phyloP scores from a whole-genome alignment of 306 rosid species.

The Rubus idaeus region DNA sequence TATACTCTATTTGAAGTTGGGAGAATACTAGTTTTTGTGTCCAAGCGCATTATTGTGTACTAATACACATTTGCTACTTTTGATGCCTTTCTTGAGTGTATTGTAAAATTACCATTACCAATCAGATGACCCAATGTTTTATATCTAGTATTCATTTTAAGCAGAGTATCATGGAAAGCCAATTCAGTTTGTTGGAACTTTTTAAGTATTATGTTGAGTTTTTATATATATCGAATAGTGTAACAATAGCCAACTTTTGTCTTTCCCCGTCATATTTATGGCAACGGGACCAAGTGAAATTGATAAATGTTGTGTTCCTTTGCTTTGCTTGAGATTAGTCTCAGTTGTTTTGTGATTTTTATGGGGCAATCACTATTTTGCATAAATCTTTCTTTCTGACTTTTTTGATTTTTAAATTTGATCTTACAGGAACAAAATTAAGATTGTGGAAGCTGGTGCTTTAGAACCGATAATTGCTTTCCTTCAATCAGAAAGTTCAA shows the following conservation, averaged over 20 bases:
- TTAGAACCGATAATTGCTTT: conserved; percentile 74
- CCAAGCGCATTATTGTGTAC: neutral
- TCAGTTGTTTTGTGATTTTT: neutral
- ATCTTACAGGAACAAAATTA: conserved; percentile 78
- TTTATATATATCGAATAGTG: too few relatives aligned
- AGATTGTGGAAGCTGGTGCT: conserved; percentile 88
- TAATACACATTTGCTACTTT: neutral
- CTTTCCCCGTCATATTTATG: neutral
- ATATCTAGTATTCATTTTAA: too few relatives aligned
- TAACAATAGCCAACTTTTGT: neutral
- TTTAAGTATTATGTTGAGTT: too few relatives aligned
- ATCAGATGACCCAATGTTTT: too few relatives aligned
- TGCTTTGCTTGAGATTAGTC: neutral
- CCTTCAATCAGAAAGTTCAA: conserved; percentile 61
- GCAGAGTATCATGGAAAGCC: too few relatives aligned
- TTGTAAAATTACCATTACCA: neutral
- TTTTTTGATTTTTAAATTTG: neutral
- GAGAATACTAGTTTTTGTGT: neutral
- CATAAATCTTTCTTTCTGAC: neutral
- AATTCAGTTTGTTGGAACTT: too few relatives aligned
- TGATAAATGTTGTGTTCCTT: neutral
- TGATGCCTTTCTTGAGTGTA: neutral
- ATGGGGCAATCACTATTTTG: neutral
- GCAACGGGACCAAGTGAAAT: neutral
- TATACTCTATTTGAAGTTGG: neutral